Percentiles rank a stretch among this genome's conserved stretches.
Conservation (phyloP, 2,329 filamentous ascomycete species). For the Amauroascus niger region DNA sequence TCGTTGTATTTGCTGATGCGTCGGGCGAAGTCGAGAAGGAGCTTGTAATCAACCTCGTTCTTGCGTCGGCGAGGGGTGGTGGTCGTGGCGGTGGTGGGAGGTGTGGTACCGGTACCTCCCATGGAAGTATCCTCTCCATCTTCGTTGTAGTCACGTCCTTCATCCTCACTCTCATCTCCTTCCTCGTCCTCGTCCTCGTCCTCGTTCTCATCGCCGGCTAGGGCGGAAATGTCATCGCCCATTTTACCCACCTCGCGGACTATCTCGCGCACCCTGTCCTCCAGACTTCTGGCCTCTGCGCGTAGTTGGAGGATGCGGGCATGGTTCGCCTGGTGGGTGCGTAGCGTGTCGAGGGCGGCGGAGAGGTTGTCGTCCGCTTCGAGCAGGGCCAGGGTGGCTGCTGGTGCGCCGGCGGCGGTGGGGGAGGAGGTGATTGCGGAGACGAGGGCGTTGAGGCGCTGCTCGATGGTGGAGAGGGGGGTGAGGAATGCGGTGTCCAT, state of each 20-base stretch:
- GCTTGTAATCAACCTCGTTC: conserved; percentile 36
- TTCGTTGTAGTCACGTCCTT: conserved; percentile 14
- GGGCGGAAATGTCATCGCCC: conserved; percentile 32
- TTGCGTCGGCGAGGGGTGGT: conserved; percentile 7
- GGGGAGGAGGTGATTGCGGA: conserved; percentile 36
- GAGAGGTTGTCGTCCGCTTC: conserved; percentile 36
- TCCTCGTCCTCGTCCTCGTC: conserved; percentile 19
- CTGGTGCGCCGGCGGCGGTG: conserved; percentile 35
- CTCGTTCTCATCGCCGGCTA: conserved; percentile 25
- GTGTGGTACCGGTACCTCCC: too few relatives aligned
- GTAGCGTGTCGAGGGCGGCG: conserved; percentile 34
- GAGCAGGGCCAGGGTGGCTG: conserved; percentile 33
- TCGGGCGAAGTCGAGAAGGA: conserved; percentile 38
- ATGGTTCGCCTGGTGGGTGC: conserved; percentile 38
- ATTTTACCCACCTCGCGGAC: conserved; percentile 33
- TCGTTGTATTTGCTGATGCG: conserved; percentile 41
- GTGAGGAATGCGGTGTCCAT: conserved; percentile 36
- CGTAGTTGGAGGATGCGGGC: conserved; percentile 34
- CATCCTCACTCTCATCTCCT: conserved; percentile 19
- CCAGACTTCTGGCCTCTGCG: conserved; percentile 31
- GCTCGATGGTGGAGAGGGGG: conserved; percentile 34
- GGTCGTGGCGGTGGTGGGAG: background rate
- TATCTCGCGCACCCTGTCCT: conserved; percentile 35
- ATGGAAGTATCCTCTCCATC: conserved; percentile 18
- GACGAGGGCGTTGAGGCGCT: conserved; percentile 35